Percentiles rank a stretch among this genome's conserved stretches.
Evolutionary conservation across 768 basidiomycete species (phyloP).

Genomic region (Hysterangium stoloniferum): DNA sequence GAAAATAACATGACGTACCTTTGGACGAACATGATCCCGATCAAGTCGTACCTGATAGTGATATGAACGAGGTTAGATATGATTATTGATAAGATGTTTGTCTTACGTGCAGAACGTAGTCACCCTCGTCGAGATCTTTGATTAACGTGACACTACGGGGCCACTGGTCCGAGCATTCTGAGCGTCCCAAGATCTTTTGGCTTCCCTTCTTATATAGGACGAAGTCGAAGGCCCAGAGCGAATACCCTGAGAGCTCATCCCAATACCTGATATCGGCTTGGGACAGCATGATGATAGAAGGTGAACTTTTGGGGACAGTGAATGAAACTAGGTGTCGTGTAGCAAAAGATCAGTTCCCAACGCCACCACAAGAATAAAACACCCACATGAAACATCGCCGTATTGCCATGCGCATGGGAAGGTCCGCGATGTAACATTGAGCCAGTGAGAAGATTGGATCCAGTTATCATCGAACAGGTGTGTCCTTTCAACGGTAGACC

Average conservation of each 20-base stretch:
- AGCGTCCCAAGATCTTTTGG: slow-evolving; percentile 20
- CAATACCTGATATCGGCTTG: slow-evolving; percentile 45
- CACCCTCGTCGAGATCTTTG: slow-evolving; percentile 18
- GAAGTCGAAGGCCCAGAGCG: slow-evolving; percentile 43
- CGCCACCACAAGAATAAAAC: neutral
- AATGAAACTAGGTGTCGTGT: slow-evolving; percentile 34
- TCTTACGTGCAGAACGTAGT: slow-evolving; percentile 22
- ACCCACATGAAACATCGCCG: slow-evolving; percentile 30
- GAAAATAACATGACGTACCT: neutral
- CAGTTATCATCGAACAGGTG: slow-evolving; percentile 21
- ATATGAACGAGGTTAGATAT: neutral
- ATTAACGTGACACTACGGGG: slow-evolving; percentile 20
- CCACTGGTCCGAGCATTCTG: slow-evolving; percentile 16
- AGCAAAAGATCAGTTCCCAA: neutral
- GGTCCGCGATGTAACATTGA: slow-evolving; percentile 16
- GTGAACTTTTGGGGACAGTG: slow-evolving; percentile 30
- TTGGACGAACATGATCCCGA: neutral
- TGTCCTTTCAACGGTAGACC: slow-evolving; percentile 18
- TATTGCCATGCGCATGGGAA: slow-evolving; percentile 19
- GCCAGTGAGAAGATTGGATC: slow-evolving; percentile 22
- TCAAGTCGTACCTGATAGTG: slow-evolving; percentile 4
- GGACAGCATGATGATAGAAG: slow-evolving; percentile 44
- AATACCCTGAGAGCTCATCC: slow-evolving; percentile 35
- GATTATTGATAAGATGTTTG: too few relatives aligned
- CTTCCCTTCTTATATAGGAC: slow-evolving; percentile 40